Base-by-base conservation (phyloP, 192 early-diverging fungal species). In the Coemansia sp. region DNA sequence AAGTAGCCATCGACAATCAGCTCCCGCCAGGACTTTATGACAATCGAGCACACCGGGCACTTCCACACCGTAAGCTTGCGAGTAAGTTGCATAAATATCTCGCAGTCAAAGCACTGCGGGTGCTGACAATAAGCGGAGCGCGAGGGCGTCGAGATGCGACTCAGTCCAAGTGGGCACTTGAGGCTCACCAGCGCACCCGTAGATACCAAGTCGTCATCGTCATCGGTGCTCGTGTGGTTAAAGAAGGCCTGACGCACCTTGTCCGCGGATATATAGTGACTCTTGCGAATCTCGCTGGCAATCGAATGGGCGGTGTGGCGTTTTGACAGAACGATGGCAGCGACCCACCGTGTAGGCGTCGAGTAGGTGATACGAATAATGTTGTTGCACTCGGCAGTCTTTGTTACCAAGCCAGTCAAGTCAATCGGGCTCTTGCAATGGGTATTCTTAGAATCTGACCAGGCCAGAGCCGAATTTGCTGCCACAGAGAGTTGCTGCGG, bases 91-190 rank as follows among this genome's bases (percentile, higher is more conserved):
- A 95, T 77, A 64, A 89, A 94, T 1, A 86, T 88, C 6, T 79
- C 84, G 13, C 80, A 84, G 61, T 95, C 93, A 77, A 93, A 95
- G 71, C 93, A 95, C 71, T 95, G 92, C n/a, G 90, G 55, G 68
- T 95, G 93, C 39, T 85, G 65, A 65, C 93, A 95, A 9, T 74
- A 68, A 13, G 59, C 73, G 1, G 90, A 86, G 32, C 90, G 86
- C 6, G 75, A 80, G 0, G 93, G 92, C 18, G 80, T 69, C 0
- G 59, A 75, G 40, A 95, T 93, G 8, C 91, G 86, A 15, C 84
- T 85, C 35, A 87, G 86, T 11, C 90, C 82, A 72, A 92, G 85
- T 15, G 92, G 92, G 58, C 89, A 90, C 63, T 88, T 93, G 27
- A 92, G 80, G 9, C 89, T 89, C 0, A 93, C 67, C 13, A 87